Evolutionary conservation across 2,329 filamentous ascomycete species (phyloP).

Genomic region (Paracoccidioides lutzii): DNA sequence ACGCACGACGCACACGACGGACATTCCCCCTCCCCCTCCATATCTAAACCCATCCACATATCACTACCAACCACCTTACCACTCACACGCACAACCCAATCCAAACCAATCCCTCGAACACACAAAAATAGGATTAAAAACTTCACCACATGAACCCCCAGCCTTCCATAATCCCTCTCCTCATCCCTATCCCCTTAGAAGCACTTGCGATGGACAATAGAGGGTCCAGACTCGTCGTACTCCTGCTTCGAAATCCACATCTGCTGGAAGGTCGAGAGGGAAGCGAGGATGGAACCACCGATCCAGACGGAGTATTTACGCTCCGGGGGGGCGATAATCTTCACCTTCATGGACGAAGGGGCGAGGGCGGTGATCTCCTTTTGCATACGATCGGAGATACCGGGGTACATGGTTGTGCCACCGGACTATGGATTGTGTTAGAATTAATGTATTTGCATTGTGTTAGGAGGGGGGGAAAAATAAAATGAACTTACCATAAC

Average conservation of each 20-base stretch:
- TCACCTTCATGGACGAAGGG: conserved; percentile 99
- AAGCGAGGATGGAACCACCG: conserved; percentile 99
- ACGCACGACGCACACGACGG: not conserved
- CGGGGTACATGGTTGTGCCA: conserved; percentile 99
- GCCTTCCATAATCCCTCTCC: too few relatives aligned
- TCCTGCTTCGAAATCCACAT: conserved; percentile 99
- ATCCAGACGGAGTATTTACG: conserved; percentile 99
- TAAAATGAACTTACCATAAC: conserved; percentile 71
- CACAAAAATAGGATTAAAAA: too few relatives aligned
- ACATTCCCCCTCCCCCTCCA: too few relatives aligned
- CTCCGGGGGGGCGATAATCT: conserved; percentile 99
- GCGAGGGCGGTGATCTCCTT: conserved; percentile 99
- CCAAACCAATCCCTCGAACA: too few relatives aligned
- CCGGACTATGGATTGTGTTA: conserved; percentile 55
- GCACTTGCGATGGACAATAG: conserved; percentile 99
- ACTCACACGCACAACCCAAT: too few relatives aligned
- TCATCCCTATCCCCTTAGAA: conserved; percentile 58
- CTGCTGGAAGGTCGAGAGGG: conserved; percentile 99
- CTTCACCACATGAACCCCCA: too few relatives aligned
- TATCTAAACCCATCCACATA: too few relatives aligned
- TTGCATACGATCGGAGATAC: conserved; percentile 99
- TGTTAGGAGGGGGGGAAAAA: not conserved
- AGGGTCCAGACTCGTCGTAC: conserved; percentile 99
- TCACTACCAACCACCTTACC: too few relatives aligned
- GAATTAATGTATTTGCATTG: not conserved